Evolutionary conservation across 2,329 filamentous ascomycete species (phyloP).

Genomic region (Cryphonectria naterciae): DNA sequence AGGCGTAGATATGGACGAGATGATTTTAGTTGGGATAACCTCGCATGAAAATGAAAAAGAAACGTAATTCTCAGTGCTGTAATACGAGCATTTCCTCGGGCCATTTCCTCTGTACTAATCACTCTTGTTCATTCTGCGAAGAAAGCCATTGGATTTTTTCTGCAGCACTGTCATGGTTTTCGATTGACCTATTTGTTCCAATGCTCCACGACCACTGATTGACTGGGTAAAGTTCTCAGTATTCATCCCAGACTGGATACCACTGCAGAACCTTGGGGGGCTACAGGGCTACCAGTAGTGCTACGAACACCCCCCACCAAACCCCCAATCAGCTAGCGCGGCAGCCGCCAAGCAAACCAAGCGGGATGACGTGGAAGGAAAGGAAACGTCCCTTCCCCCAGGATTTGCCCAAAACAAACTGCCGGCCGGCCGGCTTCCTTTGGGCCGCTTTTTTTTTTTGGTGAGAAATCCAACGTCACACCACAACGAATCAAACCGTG

Average conservation of each 20-base stretch:
- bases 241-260: neutral
- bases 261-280: neutral
- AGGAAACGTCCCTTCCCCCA: neutral
- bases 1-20: neutral
- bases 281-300: neutral
- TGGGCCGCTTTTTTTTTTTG: neutral
- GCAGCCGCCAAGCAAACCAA: neutral
- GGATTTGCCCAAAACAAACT: neutral
- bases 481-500: conserved; percentile 2
- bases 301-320: neutral
- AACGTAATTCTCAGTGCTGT: neutral
- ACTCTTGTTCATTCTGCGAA: neutral
- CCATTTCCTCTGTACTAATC: neutral
- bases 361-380: conserved; percentile 3
- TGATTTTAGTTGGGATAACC: neutral
- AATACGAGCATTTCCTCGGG: neutral
- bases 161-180: neutral
- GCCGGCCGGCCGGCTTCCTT: neutral
- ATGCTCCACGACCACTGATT: neutral
- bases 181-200: neutral
- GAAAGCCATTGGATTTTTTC: neutral
- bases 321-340: neutral
- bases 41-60: neutral
- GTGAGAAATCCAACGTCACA: conserved; percentile 17
- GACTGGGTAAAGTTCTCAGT: neutral